A percentile compares a stretch with the other conserved stretches of the same genome.
Evolutionary conservation across 306 rosid species (phyloP).

Genomic region (Inga laurina): DNA sequence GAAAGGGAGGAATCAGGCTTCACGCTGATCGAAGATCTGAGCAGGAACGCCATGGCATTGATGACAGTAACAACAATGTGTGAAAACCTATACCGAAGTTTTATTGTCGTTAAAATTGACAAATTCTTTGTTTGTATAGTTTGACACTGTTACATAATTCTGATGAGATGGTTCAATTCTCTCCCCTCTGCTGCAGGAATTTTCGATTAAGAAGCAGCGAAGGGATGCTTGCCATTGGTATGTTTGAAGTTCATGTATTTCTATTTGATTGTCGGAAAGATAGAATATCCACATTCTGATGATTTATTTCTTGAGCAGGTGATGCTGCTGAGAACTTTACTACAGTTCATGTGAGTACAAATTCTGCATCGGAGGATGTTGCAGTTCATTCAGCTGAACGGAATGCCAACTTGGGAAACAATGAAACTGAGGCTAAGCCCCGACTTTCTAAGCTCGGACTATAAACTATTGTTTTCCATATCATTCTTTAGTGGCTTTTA

Average conservation of each 20-base stretch:
- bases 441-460: slow-evolving; percentile 24
- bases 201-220: not conserved
- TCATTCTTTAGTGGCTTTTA: not conserved
- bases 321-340: slow-evolving; percentile 18
- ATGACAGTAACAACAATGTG: slow-evolving; percentile 23
- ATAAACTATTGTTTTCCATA: not conserved
- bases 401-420: too few relatives aligned
- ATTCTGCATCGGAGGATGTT: not conserved
- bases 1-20: not conserved
- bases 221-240: not conserved
- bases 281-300: slow-evolving; percentile 13
- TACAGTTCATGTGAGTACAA: slow-evolving; percentile 7
- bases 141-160: not conserved
- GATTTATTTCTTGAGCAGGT: slow-evolving; percentile 32
- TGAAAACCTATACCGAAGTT: not conserved
- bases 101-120: not conserved
- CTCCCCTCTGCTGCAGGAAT: not conserved
- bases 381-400: slow-evolving; percentile 11
- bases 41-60: slow-evolving; percentile 16
- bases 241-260: not conserved
- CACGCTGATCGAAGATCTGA: not conserved
- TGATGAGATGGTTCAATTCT: not conserved
- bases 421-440: not conserved
- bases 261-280: not conserved
- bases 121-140: not conserved